Base-by-base conservation (phyloP, 306 rosid species). In the Lithocarpus polystachyus region DNA sequence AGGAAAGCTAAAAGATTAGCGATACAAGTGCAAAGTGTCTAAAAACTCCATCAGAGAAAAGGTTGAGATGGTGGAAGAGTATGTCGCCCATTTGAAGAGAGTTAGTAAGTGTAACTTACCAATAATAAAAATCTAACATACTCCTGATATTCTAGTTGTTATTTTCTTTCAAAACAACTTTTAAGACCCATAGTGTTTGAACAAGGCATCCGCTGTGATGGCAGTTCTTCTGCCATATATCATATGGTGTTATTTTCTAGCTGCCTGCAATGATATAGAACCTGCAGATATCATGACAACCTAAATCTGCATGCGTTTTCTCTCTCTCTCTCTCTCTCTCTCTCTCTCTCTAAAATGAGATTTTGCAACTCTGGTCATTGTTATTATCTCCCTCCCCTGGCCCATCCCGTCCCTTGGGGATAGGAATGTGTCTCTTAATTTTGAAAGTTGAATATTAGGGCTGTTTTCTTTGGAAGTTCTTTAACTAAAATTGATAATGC, bases 381-480 rank as follows among this genome's bases (percentile, higher is more conserved):
- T 13, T 22, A 59, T 23, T 1, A 22, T 20, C 23, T 7, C 19
- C n/a, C 59, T 6, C 59, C 59, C 22, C 59, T 18, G 6, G 19
- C 56, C 29, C 11, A 20, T 1, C 23, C 12, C 13, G 5, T 20
- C 18, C 65, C 65, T 20, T 59, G 29, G 5, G 64, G 31, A 59
- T 22, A 23, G 65, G 18, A 28, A 59, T 22, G 23, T 4, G 1
- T 23, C 11, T 59, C 65, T 59, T 59, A 59, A 59, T 59, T 59
- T 23, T 59, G 65, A 10, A 56, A 56, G 19, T 59, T 57, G 65
- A 22, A 22, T 59, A 22, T 59, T 23, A 56, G 23, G 74, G 28
- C 40, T 52, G 55, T 71, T 14, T 17, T 37, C 45, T 68, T 55
- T 73, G 61, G 82, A 77, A 29, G 37, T 55, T 73, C 53, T 69